Base-by-base conservation (phyloP, 805 yeast species). In the Sporopachydermia lactativora region DNA sequence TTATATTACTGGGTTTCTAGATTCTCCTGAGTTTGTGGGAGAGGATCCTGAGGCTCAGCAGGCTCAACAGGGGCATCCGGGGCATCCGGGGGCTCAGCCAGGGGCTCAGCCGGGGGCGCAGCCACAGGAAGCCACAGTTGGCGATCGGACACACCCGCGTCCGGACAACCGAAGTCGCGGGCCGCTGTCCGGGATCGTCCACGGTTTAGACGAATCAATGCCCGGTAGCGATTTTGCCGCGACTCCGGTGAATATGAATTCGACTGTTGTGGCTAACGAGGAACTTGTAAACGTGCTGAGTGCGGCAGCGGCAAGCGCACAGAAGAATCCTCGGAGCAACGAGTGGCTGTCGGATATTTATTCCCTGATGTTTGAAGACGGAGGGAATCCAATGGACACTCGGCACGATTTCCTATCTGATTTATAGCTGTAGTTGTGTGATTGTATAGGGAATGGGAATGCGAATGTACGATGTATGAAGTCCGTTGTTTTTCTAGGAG, bases 211-310 rank as follows among this genome's bases (percentile, higher is more conserved):
- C 35, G 53, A 80, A 77, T 28, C 54, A 47, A 31, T 77, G 44
- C 18, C 64, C 54, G 2, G 83, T 42, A 1, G 73, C 47, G 5
- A 86, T 80, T 47, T 81, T 92, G 47, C 75, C 75, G 1, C 49
- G 45, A 2, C 53, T 49, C 0, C 65, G 52, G 46, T 72, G 65
- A 1, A 83, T 80, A 48, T 81, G 31, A 24, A 24, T n/a, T 24
- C 31, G n/a, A 24, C 31, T 8, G 31, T 24, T 8, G 31, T 24
- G n/a, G 31, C 31, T 8, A 24, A 24, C 31, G 31, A 24, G 31
- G 31, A 24, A 24, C n/a, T 24, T 8, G 31, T 24, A 8, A 24
- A 24, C 31, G 31, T 24, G n/a, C n/a, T 24, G n/a, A 24, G 31
- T 24, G 13, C n/a, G 8, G 3, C 50, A 24, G 37, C 17, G 24